A percentile compares a stretch with the other conserved stretches of the same genome.
phyloP scores from a whole-genome alignment of 2,329 filamentous ascomycete genomes.

The Incumbomyces delicatus region DNA sequence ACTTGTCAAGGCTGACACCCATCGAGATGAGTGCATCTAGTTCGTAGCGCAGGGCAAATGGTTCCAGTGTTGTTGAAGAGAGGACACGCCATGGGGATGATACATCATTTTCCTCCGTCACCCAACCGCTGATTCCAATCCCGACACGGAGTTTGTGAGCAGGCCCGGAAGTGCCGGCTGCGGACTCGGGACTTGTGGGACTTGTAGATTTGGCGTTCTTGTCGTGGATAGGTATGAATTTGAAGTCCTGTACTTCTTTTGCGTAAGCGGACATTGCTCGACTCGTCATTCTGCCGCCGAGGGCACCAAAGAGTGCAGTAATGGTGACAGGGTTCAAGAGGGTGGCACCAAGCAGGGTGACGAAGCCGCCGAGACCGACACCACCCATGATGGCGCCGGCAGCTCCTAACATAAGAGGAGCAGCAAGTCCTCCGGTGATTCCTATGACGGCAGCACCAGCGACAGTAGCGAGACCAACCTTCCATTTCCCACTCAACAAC shows the following conservation, averaged over 20 bases:
- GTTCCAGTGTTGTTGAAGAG: constrained; percentile 51
- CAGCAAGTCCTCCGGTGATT: constrained; percentile 61
- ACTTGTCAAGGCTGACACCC: constrained; percentile 57
- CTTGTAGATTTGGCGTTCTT: constrained; percentile 20
- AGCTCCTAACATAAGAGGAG: constrained; percentile 58
- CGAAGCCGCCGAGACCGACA: constrained; percentile 34
- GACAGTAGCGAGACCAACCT: constrained; percentile 68
- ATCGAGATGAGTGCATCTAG: constrained; percentile 59
- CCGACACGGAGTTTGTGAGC: constrained; percentile 52
- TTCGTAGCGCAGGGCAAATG: constrained; percentile 68
- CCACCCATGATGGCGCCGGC: constrained; percentile 63
- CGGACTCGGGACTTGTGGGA: background rate
- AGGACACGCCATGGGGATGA: constrained; percentile 60
- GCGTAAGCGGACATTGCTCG: constrained; percentile 70
- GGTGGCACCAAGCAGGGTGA: constrained; percentile 44
- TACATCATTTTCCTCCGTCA: constrained; percentile 54
- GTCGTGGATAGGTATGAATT: constrained; percentile 57
- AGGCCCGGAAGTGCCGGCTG: background rate
- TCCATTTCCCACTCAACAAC: constrained; percentile 51
- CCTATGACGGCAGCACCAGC: constrained; percentile 68
- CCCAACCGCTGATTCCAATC: constrained; percentile 64
- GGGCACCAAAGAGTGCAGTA: constrained; percentile 69
- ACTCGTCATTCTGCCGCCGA: constrained; percentile 61
- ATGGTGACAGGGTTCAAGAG: constrained; percentile 61
- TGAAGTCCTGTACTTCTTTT: constrained; percentile 69